A percentile compares a stretch with the other conserved stretches of the same genome.
Evolutionary conservation across 169 alveolate species (phyloP).

Genomic region (Plasmodium ovale): DNA sequence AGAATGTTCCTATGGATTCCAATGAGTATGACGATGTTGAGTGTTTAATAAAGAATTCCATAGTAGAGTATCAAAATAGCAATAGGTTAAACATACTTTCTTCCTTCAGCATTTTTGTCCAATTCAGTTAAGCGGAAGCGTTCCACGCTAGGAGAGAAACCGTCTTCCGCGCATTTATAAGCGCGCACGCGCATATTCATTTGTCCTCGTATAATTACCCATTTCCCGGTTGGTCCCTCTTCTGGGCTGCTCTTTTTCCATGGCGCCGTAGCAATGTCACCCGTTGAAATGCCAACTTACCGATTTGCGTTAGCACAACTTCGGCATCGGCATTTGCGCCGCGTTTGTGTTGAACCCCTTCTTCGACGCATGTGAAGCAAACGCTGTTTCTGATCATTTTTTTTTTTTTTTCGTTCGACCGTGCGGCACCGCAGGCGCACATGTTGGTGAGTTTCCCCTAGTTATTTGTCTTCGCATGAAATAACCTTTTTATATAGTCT

Average conservation of each 20-base stretch:
- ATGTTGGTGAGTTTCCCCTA: too few relatives aligned
- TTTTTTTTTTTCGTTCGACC: too few relatives aligned
- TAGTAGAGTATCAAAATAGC: constrained; percentile 26
- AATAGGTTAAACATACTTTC: constrained; percentile 49
- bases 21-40: constrained; percentile 51
- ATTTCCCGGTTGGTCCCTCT: neutral
- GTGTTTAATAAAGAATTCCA: constrained; percentile 24
- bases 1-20: constrained; percentile 15
- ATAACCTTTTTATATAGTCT: constrained; percentile 11
- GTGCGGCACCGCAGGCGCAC: too few relatives aligned
- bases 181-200: neutral
- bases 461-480: constrained; percentile 17
- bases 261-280: constrained; percentile 82
- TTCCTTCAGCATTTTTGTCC: constrained; percentile 17
- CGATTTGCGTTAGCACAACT: too few relatives aligned
- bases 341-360: too few relatives aligned
- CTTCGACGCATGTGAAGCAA: too few relatives aligned
- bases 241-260: constrained; percentile 60
- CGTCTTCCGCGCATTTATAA: too few relatives aligned
- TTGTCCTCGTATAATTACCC: neutral
- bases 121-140: constrained; percentile 1
- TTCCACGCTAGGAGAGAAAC: neutral
- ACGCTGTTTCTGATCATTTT: too few relatives aligned
- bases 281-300: too few relatives aligned
- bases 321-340: too few relatives aligned